phyloP scores from a whole-genome alignment of 108 stramenopile species.

The Skeletonema potamos region DNA sequence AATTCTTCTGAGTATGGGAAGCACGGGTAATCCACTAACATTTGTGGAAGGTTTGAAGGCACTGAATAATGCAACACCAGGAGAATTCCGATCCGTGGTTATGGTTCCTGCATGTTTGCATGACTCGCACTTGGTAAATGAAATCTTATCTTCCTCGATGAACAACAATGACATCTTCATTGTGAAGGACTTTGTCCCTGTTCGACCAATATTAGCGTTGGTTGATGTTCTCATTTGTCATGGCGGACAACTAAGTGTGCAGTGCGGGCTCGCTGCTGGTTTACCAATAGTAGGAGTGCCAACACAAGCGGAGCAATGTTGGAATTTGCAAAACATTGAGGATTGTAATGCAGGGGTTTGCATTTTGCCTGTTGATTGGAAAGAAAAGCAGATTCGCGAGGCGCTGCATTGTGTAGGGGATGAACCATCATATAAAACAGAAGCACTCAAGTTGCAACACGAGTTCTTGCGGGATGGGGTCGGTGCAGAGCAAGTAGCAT shows the following conservation, averaged over 20 bases:
- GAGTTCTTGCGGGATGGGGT: neutral
- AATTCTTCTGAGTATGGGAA: conserved; percentile 18
- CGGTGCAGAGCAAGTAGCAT: neutral
- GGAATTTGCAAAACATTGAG: conserved; percentile 19
- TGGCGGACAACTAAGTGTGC: conserved; percentile 23
- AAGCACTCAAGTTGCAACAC: neutral
- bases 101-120: conserved; percentile 1
- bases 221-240: conserved; percentile 29
- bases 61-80: neutral
- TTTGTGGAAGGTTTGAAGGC: conserved; percentile 13
- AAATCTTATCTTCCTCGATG: neutral
- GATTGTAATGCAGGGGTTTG: conserved; percentile 9
- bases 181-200: conserved; percentile 16
- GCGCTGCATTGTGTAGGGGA: conserved; percentile 10
- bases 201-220: neutral
- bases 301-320: conserved; percentile 12
- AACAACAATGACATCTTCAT: conserved; percentile 7
- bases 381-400: conserved; percentile 17
- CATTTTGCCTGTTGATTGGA: conserved; percentile 19
- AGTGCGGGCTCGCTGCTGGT: conserved; percentile 25
- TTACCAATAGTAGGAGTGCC: conserved; percentile 18
- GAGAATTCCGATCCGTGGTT: conserved; percentile 7
- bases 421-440: neutral
- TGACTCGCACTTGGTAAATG: neutral
- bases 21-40: neutral